Evolutionary conservation across 192 early-diverging fungal genomes (phyloP), one percentile per base, ranked within the genome.

Genomic region (Gigaspora rosea): DNA sequence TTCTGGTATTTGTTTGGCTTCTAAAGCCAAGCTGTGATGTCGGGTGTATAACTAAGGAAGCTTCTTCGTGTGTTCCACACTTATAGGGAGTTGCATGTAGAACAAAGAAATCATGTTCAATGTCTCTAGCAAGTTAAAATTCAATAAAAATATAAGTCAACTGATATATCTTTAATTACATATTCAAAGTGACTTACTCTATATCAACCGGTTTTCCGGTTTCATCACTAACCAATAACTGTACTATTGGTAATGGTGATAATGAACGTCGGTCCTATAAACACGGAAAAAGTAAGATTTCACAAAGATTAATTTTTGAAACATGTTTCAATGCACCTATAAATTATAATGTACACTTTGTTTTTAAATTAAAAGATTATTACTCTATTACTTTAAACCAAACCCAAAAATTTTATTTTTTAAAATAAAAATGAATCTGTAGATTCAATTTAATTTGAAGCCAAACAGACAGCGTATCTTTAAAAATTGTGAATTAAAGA

Each of bases 181-280:
- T 11, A 35, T 33, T 11, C 8, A 35, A 64, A 64, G 15, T 64
- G 3, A 22, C 65, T n/a, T 20, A 67, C 65, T 67, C 5, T 18
- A 69, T 59, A 33, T 56, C 11, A 5, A 73, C 20, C 2, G 71
- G 71, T 11, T 47, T 47, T 47, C n/a, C n/a, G 0, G 41, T 16
- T n/a, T 16, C 50, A 16, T 41, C 12, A 58, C 2, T 58, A 11
- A 73, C 36, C 9, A 8, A 8, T 1, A 73, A 35, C 1, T 33
- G 51, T 9, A 73, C 11, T 5, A 73, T 35, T 1, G 71, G 71
- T 1, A 59, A 18, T 12, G 71, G 71, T 11, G 52, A 56, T 2
- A 73, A 35, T 13, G 56, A 48, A 13, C 71, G 32, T 10, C 71
- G 4, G 15, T 59, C 71, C 57, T 59, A 69, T 49, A 69, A 51